phyloP scores from a whole-genome alignment of 352 stramenopile genomes.

The Phytophthora palmivora region DNA sequence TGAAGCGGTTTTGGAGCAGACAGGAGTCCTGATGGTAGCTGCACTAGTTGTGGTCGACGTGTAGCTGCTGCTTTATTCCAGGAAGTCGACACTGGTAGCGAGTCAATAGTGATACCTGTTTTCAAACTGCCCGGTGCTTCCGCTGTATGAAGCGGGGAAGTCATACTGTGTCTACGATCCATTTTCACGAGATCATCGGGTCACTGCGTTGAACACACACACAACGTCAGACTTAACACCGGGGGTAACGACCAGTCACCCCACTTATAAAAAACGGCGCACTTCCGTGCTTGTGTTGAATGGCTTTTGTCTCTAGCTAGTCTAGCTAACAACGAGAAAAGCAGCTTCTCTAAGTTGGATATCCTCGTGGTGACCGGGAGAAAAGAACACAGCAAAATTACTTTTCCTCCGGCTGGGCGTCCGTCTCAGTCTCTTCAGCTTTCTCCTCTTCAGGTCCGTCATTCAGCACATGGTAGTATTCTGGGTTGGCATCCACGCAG shows the following conservation, averaged over 20 bases:
- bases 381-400: slow-evolving; percentile 13
- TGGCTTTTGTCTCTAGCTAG: slow-evolving; percentile 18
- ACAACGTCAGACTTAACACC: slow-evolving; percentile 7
- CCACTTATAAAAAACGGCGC: slow-evolving; percentile 24
- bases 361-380: slow-evolving; percentile 15
- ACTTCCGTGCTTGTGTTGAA: slow-evolving; percentile 30
- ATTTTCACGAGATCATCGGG: slow-evolving; percentile 19
- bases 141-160: background rate
- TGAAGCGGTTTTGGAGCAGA: slow-evolving; percentile 23
- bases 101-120: background rate
- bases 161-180: slow-evolving; percentile 22
- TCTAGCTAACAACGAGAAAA: slow-evolving; percentile 15
- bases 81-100: background rate
- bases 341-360: slow-evolving; percentile 29
- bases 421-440: slow-evolving; percentile 3
- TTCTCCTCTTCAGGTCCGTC: slow-evolving; percentile 58
- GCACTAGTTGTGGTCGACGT: slow-evolving; percentile 10
- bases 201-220: background rate
- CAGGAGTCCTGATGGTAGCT: slow-evolving; percentile 11
- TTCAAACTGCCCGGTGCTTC: slow-evolving; percentile 7
- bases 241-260: slow-evolving; percentile 31
- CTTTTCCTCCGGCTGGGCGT: slow-evolving; percentile 22
- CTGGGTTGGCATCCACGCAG: slow-evolving; percentile 88
- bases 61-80: slow-evolving; percentile 20
- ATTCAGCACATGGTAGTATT: slow-evolving; percentile 90